Percentiles rank a stretch among this genome's conserved stretches.
phyloP scores from a whole-genome alignment of 2,329 filamentous ascomycete species.

The Neofusicoccum cordaticola region DNA sequence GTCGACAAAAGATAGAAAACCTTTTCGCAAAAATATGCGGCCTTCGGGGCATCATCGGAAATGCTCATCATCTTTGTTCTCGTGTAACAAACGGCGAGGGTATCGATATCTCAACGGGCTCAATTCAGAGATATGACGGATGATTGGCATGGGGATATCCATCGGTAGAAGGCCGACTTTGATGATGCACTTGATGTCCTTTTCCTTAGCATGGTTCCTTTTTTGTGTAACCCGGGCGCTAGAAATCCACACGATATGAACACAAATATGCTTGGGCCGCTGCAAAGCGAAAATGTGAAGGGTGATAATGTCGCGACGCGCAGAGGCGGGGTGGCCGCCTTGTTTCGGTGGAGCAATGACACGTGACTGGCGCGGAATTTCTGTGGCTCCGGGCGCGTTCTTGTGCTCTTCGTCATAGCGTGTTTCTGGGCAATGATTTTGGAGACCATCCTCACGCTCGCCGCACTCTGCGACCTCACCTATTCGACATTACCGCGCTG shows the following conservation, averaged over 20 bases:
- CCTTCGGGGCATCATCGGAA: slow-evolving; percentile 34
- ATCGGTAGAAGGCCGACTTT: slow-evolving; percentile 16
- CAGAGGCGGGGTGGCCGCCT: too few relatives aligned
- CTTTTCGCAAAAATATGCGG: slow-evolving; percentile 27
- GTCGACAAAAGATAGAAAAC: slow-evolving; percentile 44
- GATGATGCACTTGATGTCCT: slow-evolving; percentile 19
- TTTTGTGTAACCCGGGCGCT: slow-evolving; percentile 21
- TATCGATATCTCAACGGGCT: slow-evolving; percentile 29
- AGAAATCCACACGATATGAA: slow-evolving; percentile 22
- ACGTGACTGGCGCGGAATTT: slow-evolving; percentile 2
- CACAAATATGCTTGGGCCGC: slow-evolving; percentile 1
- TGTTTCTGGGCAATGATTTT: slow-evolving; percentile 10
- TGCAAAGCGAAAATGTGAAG: too few relatives aligned
- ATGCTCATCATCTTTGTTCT: slow-evolving; percentile 34
- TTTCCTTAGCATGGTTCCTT: slow-evolving; percentile 21
- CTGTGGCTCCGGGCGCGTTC: neutral
- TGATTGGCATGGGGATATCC: slow-evolving; percentile 20
- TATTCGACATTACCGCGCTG: neutral
- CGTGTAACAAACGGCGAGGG: slow-evolving; percentile 18
- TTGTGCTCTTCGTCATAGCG: slow-evolving; percentile 16
- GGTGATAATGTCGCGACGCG: too few relatives aligned
- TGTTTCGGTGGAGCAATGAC: neutral
- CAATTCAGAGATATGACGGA: slow-evolving; percentile 35
- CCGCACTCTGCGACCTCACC: neutral
- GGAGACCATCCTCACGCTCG: slow-evolving; percentile 2